Percentiles rank a stretch among this genome's conserved stretches.
phyloP scores from a whole-genome alignment of 345 rosid genomes.

The Chamaenerion angustifolium region DNA sequence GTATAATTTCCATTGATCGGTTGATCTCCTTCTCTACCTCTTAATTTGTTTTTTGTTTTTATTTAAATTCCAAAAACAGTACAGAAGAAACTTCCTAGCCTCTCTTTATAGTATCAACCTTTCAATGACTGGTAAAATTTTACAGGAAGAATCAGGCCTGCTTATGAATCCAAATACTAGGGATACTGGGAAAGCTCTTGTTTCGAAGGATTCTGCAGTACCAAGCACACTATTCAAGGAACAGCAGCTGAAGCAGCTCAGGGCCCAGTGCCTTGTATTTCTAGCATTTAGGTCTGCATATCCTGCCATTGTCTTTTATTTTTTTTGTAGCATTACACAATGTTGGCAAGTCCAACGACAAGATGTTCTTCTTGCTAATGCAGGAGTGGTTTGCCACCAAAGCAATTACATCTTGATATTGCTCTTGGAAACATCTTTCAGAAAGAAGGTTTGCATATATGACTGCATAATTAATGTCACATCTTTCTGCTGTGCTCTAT shows the following conservation, averaged over 20 bases:
- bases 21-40: too few species aligned
- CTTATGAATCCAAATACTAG: slow-evolving; percentile 32
- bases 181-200: slow-evolving; percentile 57
- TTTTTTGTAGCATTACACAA: background rate
- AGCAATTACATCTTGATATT: slow-evolving; percentile 75
- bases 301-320: background rate
- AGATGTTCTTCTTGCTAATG: slow-evolving; percentile 8
- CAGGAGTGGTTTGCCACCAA: slow-evolving; percentile 70
- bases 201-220: slow-evolving; percentile 24
- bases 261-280: slow-evolving; percentile 92
- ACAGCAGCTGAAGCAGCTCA: slow-evolving; percentile 83
- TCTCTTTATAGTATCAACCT: too few species aligned
- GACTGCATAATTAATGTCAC: slow-evolving; percentile 5
- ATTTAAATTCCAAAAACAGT: too few species aligned
- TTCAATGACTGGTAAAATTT: slow-evolving; percentile 1
- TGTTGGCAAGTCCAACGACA: background rate
- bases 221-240: slow-evolving; percentile 67
- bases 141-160: slow-evolving; percentile 44
- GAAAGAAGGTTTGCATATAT: slow-evolving; percentile 43
- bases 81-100: too few species aligned
- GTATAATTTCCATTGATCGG: too few species aligned
- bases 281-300: slow-evolving; percentile 62
- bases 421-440: slow-evolving; percentile 63
- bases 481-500: background rate
- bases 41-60: too few species aligned